Evolutionary conservation across 176 grass and related monocot species (phyloP), one percentile per base, ranked within the genome.

Genomic region (Cenchrus fungigraminus): DNA sequence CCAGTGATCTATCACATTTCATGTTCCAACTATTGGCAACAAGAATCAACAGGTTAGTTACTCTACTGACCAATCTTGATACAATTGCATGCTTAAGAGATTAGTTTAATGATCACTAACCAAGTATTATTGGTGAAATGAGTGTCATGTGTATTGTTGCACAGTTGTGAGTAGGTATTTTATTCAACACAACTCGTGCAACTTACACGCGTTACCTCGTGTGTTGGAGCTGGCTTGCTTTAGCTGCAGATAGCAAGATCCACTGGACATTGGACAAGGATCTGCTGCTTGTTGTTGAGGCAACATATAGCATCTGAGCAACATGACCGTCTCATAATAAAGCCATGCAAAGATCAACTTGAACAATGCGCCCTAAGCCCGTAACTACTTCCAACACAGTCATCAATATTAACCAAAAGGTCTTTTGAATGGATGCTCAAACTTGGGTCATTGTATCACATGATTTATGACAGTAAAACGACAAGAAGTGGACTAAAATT

Each of bases 11-110:
- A 56, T 45, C 72, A 63, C 64, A 55, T 10, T 82, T 76, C 71
- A 88, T 91, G 86, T 84, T 73, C 62, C 50, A 61, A 71, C 58
- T 82, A 37, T 45, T 58, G 77, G 15, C 62, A 69, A 69, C 86
- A 91, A 46, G 72, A 52, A 52, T 63, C 65, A 77, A 50, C 71
- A 86, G 42, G 13, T 63, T 79, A 29, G 53, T 84, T 74, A 71
- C 22, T 80, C 69, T 65, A 77, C 25, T 74, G 72, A 8, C 1
- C 29, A 53, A 53, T 40, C 17, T 66, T 82, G 46, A 74, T 50
- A 31, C 4, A 73, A 12, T 28, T 82, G 53, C 46, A 19, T 68
- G 49, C 12, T 81, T 19, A 53, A 68, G 19, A 34, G 71, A 89
- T 80, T 43, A 28, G 8, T 29, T 62, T 78, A 63, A 5, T 47